Percentiles rank a stretch among this genome's conserved stretches.
Evolutionary conservation across 2,329 filamentous ascomycete species (phyloP).

Genomic region (Alternaria postmessia): DNA sequence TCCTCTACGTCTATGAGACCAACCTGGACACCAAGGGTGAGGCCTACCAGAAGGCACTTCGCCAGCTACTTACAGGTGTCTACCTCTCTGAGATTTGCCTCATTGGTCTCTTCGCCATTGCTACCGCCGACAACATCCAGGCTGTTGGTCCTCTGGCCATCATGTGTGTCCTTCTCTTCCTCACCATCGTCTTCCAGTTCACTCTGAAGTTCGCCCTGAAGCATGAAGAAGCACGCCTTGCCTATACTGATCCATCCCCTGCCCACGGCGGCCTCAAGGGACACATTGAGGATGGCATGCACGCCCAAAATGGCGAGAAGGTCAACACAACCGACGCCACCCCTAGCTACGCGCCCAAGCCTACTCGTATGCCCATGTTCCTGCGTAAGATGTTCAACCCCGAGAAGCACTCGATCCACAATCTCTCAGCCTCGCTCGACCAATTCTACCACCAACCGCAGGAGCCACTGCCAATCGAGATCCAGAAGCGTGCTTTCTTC

Average conservation of each 20-base stretch:
- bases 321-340: constrained; percentile 2
- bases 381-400: constrained; percentile 45
- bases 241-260: constrained; percentile 37
- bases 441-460: constrained; percentile 45
- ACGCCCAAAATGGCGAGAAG: constrained; percentile 20
- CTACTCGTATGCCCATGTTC: constrained; percentile 45
- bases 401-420: constrained; percentile 40
- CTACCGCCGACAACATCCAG: constrained; percentile 43
- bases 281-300: constrained; percentile 34
- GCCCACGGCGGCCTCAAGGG: constrained; percentile 23
- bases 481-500: constrained; percentile 54
- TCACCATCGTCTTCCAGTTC: constrained; percentile 54
- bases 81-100: constrained; percentile 60
- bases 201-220: constrained; percentile 44
- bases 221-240: constrained; percentile 41
- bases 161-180: constrained; percentile 52
- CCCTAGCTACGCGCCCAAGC: constrained; percentile 24
- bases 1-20: constrained; percentile 59
- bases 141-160: constrained; percentile 54
- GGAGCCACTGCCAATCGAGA: constrained; percentile 41
- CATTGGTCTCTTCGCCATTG: constrained; percentile 57
- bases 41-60: constrained; percentile 56
- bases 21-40: constrained; percentile 58
- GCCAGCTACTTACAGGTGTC: constrained; percentile 57
- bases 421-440: constrained; percentile 42